phyloP scores from a whole-genome alignment of 192 early-diverging fungal species.

The Rhizophagus sp. region DNA sequence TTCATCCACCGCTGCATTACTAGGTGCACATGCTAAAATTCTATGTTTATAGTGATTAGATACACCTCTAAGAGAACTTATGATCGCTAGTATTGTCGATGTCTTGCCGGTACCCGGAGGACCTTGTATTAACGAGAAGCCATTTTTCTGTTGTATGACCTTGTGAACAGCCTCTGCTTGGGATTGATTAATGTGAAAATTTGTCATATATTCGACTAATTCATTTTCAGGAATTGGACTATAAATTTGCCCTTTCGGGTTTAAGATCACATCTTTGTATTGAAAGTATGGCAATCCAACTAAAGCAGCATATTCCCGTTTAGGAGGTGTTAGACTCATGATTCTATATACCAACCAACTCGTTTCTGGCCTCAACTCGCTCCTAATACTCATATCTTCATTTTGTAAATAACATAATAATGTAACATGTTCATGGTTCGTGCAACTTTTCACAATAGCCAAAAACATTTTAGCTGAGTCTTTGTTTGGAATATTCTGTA shows the following conservation, averaged over 20 bases:
- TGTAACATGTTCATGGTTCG: conserved; percentile 41
- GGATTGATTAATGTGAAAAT: conserved; percentile 85
- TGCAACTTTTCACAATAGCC: conserved; percentile 54
- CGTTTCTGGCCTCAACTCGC: conserved; percentile 44
- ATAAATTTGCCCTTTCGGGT: conserved; percentile 42
- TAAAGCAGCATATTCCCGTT: conserved; percentile 85
- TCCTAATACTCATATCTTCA: conserved; percentile 45
- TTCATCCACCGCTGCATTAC: conserved; percentile 96
- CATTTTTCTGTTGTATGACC: conserved; percentile 61
- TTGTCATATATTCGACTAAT: conserved; percentile 49
- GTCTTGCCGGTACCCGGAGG: conserved; percentile 70
- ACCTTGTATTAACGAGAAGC: conserved; percentile 91
- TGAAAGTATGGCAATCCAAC: conserved; percentile 61
- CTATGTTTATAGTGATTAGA: conserved; percentile 31
- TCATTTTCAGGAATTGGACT: conserved; percentile 39
- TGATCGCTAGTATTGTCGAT: conserved; percentile 84
- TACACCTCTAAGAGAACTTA: conserved; percentile 59
- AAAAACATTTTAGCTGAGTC: conserved; percentile 44
- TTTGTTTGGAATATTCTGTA: conserved; percentile 40
- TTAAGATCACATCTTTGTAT: conserved; percentile 65
- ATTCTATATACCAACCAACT: conserved; percentile 48
- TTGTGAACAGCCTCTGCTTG: conserved; percentile 84
- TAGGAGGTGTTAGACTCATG: conserved; percentile 66
- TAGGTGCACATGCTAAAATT: conserved; percentile 91
- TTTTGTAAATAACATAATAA: conserved; percentile 48